phyloP scores from a whole-genome alignment of 352 stramenopile genomes.

The Phytophthora ramorum region DNA sequence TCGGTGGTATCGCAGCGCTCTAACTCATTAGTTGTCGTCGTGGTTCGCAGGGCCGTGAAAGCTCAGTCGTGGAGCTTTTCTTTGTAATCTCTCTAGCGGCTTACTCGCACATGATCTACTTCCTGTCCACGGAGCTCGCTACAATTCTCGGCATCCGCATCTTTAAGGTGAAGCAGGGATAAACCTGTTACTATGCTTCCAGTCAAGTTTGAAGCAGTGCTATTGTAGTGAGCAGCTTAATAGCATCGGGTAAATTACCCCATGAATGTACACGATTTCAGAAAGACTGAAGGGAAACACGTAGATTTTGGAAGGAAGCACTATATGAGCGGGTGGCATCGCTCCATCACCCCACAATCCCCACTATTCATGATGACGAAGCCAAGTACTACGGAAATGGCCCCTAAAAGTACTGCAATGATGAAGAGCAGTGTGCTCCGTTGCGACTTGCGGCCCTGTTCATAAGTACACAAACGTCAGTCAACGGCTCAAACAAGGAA shows the following conservation, averaged over 20 bases:
- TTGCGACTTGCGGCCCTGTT: conserved; percentile 40
- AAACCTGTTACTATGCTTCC: conserved; percentile 8
- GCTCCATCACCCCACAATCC: conserved; percentile 45
- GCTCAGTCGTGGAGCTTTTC: conserved; percentile 75
- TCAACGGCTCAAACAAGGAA: conserved; percentile 1
- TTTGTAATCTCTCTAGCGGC: conserved; percentile 73
- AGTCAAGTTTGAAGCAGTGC: neutral
- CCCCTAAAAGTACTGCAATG: conserved; percentile 35
- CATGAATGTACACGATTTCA: neutral
- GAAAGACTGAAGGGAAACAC: conserved; percentile 13
- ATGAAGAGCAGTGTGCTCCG: conserved; percentile 32
- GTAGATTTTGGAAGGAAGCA: conserved; percentile 20
- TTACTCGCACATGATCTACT: conserved; percentile 89
- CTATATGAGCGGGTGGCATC: conserved; percentile 64
- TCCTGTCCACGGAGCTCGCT: conserved; percentile 74
- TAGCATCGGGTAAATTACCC: neutral
- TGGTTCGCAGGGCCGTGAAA: conserved; percentile 60
- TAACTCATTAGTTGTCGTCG: conserved; percentile 7
- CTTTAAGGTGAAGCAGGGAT: conserved; percentile 82
- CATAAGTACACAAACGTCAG: neutral
- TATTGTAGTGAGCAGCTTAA: conserved; percentile 10
- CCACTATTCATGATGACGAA: conserved; percentile 41
- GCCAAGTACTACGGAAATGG: conserved; percentile 37
- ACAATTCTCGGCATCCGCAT: conserved; percentile 81
- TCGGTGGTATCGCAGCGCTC: neutral